Evolutionary conservation across 169 alveolate genomes (phyloP).

Genomic region (Cryptosporidium baileyi): DNA sequence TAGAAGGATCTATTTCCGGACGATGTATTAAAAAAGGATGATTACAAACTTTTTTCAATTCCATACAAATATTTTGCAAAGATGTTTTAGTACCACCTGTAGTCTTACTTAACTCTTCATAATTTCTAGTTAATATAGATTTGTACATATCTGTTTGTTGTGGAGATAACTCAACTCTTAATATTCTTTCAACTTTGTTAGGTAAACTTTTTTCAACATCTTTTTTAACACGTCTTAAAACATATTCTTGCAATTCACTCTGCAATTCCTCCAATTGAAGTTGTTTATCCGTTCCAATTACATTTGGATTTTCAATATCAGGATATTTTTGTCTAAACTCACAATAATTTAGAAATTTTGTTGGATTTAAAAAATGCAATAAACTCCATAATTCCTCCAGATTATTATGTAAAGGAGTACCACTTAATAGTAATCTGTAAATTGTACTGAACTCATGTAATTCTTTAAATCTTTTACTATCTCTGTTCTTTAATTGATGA

Average conservation of each 20-base stretch:
- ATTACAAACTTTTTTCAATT: constrained; percentile 95
- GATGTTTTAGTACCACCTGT: constrained; percentile 88
- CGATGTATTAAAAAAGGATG: constrained; percentile 97
- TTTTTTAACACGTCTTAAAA: constrained; percentile 87
- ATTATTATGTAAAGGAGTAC: constrained; percentile 95
- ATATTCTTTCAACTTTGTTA: constrained; percentile 87
- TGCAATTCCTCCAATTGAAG: constrained; percentile 85
- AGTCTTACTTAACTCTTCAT: constrained; percentile 86
- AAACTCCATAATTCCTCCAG: constrained; percentile 95
- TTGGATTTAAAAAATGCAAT: constrained; percentile 93
- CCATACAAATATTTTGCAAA: constrained; percentile 92
- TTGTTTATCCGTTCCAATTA: constrained; percentile 87
- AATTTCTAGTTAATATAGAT: constrained; percentile 85
- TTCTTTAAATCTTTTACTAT: constrained; percentile 85
- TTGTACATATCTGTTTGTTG: constrained; percentile 86
- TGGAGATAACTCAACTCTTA: constrained; percentile 89
- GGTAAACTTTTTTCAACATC: constrained; percentile 91
- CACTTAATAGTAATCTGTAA: constrained; percentile 89
- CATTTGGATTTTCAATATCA: constrained; percentile 86
- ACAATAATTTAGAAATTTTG: constrained; percentile 74
- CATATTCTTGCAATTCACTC: constrained; percentile 85
- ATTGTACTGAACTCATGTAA: constrained; percentile 86
- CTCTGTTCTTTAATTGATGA: constrained; percentile 89
- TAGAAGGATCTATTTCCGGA: constrained; percentile 79
- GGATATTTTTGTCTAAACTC: constrained; percentile 83